Percentiles rank a stretch among this genome's conserved stretches.
Conservation (phyloP, 1,284 basidiomycete species). For the Trametes hirsuta region DNA sequence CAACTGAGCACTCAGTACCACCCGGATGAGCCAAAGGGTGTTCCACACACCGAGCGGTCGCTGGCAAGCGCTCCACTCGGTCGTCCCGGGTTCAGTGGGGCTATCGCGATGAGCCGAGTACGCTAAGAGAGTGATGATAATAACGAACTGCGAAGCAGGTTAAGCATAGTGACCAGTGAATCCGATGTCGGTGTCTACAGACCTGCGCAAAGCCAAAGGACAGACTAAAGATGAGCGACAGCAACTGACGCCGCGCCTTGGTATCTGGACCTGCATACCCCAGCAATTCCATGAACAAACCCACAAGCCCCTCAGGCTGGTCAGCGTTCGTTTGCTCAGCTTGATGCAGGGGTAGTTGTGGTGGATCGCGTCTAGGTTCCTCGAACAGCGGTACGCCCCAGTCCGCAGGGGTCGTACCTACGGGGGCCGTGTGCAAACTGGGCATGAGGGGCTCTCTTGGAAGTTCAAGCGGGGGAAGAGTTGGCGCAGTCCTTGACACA, state of each 20-base stretch:
- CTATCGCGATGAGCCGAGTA: conserved; percentile 55
- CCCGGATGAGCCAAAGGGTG: conserved; percentile 66
- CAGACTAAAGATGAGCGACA: conserved; percentile 60
- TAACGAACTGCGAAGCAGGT: conserved; percentile 31
- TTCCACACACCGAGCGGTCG: conserved; percentile 75
- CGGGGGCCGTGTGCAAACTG: background rate
- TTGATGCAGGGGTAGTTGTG: background rate
- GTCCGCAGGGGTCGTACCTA: background rate
- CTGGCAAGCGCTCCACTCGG: conserved; percentile 69
- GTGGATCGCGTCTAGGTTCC: conserved; percentile 5
- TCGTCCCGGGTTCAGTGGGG: conserved; percentile 44
- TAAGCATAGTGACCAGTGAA: background rate
- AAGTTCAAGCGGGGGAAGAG: conserved; percentile 7
- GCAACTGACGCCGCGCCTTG: conserved; percentile 55
- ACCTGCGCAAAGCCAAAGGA: conserved; percentile 64
- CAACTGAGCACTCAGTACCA: conserved; percentile 52
- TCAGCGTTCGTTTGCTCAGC: background rate
- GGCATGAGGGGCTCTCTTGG: conserved; percentile 1
- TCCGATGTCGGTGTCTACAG: conserved; percentile 23
- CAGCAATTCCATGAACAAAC: conserved; percentile 40
- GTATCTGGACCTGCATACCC: conserved; percentile 63
- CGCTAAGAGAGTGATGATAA: conserved; percentile 57
- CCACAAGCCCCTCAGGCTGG: conserved; percentile 9
- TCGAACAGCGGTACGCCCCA: conserved; percentile 15
- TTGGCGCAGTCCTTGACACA: background rate